Evolutionary conservation across 495 filamentous ascomycete genomes (phyloP).

Genomic region (Penicillium atrosanguineum): DNA sequence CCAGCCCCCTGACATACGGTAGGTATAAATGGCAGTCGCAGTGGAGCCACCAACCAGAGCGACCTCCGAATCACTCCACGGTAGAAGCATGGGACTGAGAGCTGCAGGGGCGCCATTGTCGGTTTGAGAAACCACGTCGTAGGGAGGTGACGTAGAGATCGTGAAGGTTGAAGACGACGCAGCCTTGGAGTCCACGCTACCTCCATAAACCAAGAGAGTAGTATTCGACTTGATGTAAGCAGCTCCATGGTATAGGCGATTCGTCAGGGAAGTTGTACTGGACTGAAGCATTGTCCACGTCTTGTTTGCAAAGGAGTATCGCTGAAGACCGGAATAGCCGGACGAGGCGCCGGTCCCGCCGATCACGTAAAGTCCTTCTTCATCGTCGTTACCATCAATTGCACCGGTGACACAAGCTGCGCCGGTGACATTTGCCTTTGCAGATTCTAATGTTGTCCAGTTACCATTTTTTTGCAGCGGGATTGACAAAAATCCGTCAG

Average conservation of each 20-base stretch:
- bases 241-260: slow-evolving; percentile 72
- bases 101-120: slow-evolving; percentile 59
- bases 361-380: slow-evolving; percentile 75
- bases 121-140: slow-evolving; percentile 50
- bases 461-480: slow-evolving; percentile 61
- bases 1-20: slow-evolving; percentile 56
- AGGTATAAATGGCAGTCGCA: slow-evolving; percentile 71
- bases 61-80: slow-evolving; percentile 70
- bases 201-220: slow-evolving; percentile 79
- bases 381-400: slow-evolving; percentile 51
- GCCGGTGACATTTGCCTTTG: slow-evolving; percentile 65
- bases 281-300: slow-evolving; percentile 71
- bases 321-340: slow-evolving; percentile 74
- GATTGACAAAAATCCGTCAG: slow-evolving; percentile 72
- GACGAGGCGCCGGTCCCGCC: slow-evolving; percentile 62
- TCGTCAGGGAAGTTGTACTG: slow-evolving; percentile 53
- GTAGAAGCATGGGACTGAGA: slow-evolving; percentile 66
- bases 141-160: slow-evolving; percentile 60
- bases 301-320: slow-evolving; percentile 71
- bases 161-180: slow-evolving; percentile 69
- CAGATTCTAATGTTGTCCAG: slow-evolving; percentile 61
- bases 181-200: slow-evolving; percentile 56
- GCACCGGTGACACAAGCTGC: slow-evolving; percentile 70
- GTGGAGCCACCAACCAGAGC: slow-evolving; percentile 73
- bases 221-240: slow-evolving; percentile 68